These are phyloP conservation scores for Arabidopsis thaliana DNA, from an alignment of 345 rosid genomes.

Conservation along the genomic window DNA sequence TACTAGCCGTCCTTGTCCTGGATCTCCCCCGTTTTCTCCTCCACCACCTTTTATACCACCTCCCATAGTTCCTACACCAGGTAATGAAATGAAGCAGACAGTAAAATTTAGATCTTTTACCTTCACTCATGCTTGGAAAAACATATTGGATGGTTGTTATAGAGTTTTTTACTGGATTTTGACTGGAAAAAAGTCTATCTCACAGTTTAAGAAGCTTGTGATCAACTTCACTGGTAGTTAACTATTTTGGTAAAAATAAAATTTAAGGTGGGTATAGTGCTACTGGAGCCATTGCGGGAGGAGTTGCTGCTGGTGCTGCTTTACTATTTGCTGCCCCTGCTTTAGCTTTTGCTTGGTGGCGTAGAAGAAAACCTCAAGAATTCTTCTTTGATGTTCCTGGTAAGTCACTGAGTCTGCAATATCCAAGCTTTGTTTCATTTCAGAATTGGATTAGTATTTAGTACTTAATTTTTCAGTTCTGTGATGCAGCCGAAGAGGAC, in stretches of 20 bases:
- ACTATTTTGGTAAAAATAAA: not conserved
- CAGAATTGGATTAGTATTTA: not conserved
- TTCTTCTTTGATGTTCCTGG: constrained; percentile 95
- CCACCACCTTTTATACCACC: constrained; percentile 96
- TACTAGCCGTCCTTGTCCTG: constrained; percentile 89
- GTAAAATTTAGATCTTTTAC: constrained; percentile 1
- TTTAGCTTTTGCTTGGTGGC: constrained; percentile 94
- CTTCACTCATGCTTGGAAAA: not conserved
- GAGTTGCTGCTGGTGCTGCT: constrained; percentile 99
- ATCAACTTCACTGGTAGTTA: not conserved
- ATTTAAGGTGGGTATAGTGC: constrained; percentile 68
- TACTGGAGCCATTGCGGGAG: constrained; percentile 95
- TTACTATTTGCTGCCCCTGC: constrained; percentile 96
- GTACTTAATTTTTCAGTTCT: not conserved
- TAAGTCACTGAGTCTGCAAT: constrained; percentile 42
- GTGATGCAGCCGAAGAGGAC: constrained; percentile 84
- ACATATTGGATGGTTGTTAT: not conserved
- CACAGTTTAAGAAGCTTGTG: not conserved
- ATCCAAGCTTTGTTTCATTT: constrained; percentile 22
- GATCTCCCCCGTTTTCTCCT: constrained; percentile 97
- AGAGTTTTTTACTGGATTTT: constrained; percentile 4
- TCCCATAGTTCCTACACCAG: constrained; percentile 66
- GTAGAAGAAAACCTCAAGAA: constrained; percentile 86
- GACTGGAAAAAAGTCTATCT: constrained; percentile 1
- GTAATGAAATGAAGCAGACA: constrained; percentile 45